A percentile compares a stretch with the other conserved stretches of the same genome.
Conservation (phyloP, 225 moss, liverwort and hornwort species). For the Sphagnum contortum region DNA sequence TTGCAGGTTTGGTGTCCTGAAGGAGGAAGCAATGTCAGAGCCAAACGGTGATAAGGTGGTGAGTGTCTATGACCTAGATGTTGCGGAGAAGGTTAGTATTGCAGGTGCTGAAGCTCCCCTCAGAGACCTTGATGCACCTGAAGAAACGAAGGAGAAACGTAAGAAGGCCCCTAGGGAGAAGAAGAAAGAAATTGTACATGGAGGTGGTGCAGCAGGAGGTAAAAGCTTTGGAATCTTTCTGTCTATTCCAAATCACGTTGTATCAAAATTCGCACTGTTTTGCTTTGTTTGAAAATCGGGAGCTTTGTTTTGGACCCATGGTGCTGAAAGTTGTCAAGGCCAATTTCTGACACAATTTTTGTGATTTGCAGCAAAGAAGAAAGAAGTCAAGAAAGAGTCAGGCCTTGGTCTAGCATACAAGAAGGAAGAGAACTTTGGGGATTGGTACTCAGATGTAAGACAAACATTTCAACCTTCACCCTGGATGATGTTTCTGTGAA, state of each 20-base stretch:
- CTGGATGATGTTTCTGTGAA: neutral
- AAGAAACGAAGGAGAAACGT: conserved; percentile 20
- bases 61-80: conserved; percentile 25
- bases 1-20: neutral
- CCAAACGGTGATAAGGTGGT: conserved; percentile 15
- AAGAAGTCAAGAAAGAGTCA: conserved; percentile 68
- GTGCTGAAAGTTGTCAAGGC: no score
- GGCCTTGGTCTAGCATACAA: conserved; percentile 70
- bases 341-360: no score
- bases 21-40: conserved; percentile 20
- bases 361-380: conserved; percentile 5
- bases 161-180: conserved; percentile 56
- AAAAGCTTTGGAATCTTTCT: neutral
- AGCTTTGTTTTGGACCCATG: neutral
- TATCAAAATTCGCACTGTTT: neutral
- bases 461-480: neutral
- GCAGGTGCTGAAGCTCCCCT: conserved; percentile 23
- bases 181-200: conserved; percentile 22
- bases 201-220: conserved; percentile 23
- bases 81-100: conserved; percentile 36
- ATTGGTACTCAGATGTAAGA: conserved; percentile 89
- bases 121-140: neutral
- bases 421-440: conserved; percentile 80
- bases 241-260: neutral
- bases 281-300: neutral